phyloP scores from a whole-genome alignment of 352 stramenopile genomes.

The Pythium chondricola region DNA sequence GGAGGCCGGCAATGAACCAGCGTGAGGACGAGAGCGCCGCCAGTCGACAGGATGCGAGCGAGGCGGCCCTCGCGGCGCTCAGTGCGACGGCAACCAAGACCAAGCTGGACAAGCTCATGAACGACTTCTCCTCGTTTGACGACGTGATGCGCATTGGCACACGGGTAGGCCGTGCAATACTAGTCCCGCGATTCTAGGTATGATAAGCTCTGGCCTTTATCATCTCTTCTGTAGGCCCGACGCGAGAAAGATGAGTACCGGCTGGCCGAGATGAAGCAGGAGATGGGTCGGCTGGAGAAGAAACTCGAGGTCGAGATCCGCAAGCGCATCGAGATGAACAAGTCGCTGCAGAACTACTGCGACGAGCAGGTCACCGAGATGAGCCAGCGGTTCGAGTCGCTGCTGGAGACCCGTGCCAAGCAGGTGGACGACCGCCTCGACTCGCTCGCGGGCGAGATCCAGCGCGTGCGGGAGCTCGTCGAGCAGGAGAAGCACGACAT shows the following conservation, averaged over 20 bases:
- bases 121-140: conserved; percentile 81
- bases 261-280: conserved; percentile 89
- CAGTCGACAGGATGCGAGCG: conserved; percentile 4
- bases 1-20: conserved; percentile 36
- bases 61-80: conserved; percentile 29
- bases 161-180: conserved; percentile 27
- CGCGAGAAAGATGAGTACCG: conserved; percentile 92
- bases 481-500: conserved; percentile 86
- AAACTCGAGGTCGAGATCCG: conserved; percentile 91
- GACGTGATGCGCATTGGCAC: conserved; percentile 84
- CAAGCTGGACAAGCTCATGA: conserved; percentile 84
- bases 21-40: conserved; percentile 1
- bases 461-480: conserved; percentile 73
- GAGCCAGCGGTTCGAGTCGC: conserved; percentile 67
- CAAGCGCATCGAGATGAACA: conserved; percentile 93
- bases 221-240: conserved; percentile 69
- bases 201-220: no score
- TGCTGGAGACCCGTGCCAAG: conserved; percentile 75
- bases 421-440: conserved; percentile 70
- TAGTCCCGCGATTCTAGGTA: no score
- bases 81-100: conserved; percentile 67
- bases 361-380: conserved; percentile 85
- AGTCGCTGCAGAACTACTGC: conserved; percentile 88
- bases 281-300: conserved; percentile 88
- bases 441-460: conserved; percentile 71